Base-by-base conservation (phyloP, 768 basidiomycete species). In the Suillus luteus region DNA sequence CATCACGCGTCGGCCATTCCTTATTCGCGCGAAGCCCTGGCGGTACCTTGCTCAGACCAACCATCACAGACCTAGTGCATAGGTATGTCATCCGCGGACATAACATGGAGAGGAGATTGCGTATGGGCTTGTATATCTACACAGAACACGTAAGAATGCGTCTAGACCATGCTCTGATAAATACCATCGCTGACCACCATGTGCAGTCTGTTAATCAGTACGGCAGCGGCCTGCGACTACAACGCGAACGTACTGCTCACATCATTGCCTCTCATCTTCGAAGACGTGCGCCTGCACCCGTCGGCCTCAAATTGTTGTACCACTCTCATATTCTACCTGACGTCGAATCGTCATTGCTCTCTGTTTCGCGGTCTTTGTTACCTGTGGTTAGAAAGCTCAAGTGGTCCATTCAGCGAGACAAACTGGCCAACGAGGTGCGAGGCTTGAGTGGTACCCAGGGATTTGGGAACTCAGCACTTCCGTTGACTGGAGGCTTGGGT, bases 81-180 rank as follows among this genome's bases (percentile, higher is more conserved):
- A 80, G 91, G 46, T 85, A 87, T 33, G 88, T 92, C 62, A 84
- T 92, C 64, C 85, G 85, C 22, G 90, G 90, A 2, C 74, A 90
- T 51, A 83, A 83, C 14, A 81, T 92, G 49, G 88, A 88, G 70
- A 75, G 88, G 65, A 78, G 84, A 63, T 90, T 87, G 85, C 83
- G 88, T 68, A 79, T 80, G 65, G 90, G 91, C 27, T 70, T 74
- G 41, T 92, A 92, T 70, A 80, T 91, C 59, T 85, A 86, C 69
- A 87, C 88, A 43, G 77, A 80, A 10, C 80, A 80, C 59, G 91
- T 88, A 74, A 70, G 73, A 31, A 35, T 63, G 85, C 74, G 69
- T 49, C 8, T 27, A 9, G 49, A 49, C 49, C 27, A 37, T 54
- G 24, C 62, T 35, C 31, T 40, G 59, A 52, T 65, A 27, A 46